Evolutionary conservation across 2,329 filamentous ascomycete species (phyloP).

Genomic region (Xylariaceae sp.): DNA sequence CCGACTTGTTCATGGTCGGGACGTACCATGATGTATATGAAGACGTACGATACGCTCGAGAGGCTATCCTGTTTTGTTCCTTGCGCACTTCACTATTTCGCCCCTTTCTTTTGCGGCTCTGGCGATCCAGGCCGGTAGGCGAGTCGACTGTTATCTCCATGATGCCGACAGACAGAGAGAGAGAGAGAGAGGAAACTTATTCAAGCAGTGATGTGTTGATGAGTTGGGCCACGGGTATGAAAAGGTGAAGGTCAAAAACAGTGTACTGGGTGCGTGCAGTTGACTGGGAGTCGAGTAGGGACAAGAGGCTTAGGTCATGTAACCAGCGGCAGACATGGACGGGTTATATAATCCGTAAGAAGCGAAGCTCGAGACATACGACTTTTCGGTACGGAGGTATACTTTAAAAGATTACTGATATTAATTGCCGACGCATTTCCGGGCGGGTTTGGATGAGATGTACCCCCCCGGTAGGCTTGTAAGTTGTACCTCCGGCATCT

Average conservation of each 20-base stretch:
- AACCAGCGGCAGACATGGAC: conserved; percentile 7
- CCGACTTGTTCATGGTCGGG: not conserved
- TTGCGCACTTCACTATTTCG: conserved; percentile 28
- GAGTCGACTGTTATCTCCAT: conserved; percentile 20
- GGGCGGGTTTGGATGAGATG: conserved; percentile 2
- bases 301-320: conserved; percentile 1
- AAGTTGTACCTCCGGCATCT: not conserved
- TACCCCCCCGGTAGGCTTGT: conserved; percentile 1
- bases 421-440: conserved; percentile 13
- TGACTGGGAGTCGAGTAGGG: not conserved
- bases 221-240: no score
- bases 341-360: not conserved
- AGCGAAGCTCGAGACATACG: conserved; percentile 1
- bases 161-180: conserved; percentile 6
- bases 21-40: not conserved
- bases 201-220: no score
- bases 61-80: conserved; percentile 29
- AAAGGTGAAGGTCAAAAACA: not conserved
- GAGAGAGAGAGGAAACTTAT: not conserved
- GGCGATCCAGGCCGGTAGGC: conserved; percentile 10
- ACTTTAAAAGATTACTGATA: conserved; percentile 11
- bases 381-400: conserved; percentile 5
- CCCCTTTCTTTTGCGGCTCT: conserved; percentile 21
- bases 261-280: not conserved
- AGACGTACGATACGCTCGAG: conserved; percentile 31